Conservation (phyloP, 805 yeast genomes). For the Candida schatavii region DNA sequence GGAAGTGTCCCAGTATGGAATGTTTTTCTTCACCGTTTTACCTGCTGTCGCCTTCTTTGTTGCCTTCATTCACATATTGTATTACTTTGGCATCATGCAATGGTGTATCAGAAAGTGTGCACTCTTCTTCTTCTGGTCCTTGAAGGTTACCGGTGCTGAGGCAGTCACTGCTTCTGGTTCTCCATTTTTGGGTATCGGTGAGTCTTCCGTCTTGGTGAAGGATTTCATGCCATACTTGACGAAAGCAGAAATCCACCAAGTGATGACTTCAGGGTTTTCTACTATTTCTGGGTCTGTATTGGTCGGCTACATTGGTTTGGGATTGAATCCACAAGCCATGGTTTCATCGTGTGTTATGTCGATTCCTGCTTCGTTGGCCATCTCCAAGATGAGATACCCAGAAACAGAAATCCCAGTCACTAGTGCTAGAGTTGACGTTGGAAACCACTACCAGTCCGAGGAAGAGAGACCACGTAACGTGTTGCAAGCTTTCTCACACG, state of each 20-base stretch:
- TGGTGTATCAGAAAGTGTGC: conserved; percentile 60
- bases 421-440: conserved; percentile 45
- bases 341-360: conserved; percentile 70
- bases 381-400: conserved; percentile 57
- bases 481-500: conserved; percentile 56
- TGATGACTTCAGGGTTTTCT: conserved; percentile 61
- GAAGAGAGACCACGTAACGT: conserved; percentile 43
- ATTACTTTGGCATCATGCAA: conserved; percentile 57
- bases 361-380: conserved; percentile 61
- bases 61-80: conserved; percentile 58
- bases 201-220: conserved; percentile 58
- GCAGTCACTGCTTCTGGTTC: conserved; percentile 66
- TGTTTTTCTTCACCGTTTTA: conserved; percentile 56
- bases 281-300: conserved; percentile 64
- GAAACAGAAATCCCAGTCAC: conserved; percentile 57
- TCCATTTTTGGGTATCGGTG: conserved; percentile 67
- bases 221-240: conserved; percentile 59
- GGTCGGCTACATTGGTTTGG: conserved; percentile 61
- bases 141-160: conserved; percentile 61
- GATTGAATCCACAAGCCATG: conserved; percentile 59
- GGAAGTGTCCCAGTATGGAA: conserved; percentile 37
- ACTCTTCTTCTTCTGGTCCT: conserved; percentile 56
- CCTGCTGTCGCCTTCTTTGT: conserved; percentile 66
- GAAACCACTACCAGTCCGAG: conserved; percentile 30
- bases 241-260: conserved; percentile 58